Evolutionary conservation across 306 rosid species (phyloP), one percentile per base, ranked within the genome.

Genomic region (Cicer chorassanicum): DNA sequence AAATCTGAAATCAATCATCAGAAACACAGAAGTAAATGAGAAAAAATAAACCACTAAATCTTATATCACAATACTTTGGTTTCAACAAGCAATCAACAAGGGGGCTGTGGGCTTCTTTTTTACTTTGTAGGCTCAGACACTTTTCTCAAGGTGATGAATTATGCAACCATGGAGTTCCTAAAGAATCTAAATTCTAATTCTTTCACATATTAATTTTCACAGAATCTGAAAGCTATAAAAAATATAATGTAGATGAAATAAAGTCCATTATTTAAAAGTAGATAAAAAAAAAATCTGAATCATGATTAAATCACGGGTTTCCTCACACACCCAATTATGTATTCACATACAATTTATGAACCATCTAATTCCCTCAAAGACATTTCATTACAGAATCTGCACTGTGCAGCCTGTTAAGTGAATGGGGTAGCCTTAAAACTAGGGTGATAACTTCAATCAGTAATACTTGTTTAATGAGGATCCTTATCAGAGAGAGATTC

Each of bases 1-100:
- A 39, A 92, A 95, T 81, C 99, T 95, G 84, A 68, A 74, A 80
- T 6, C 54, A 80, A 51, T 41, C 50, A 69, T 7, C 11, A 59
- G 48, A 76, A 68, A 74, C 54, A 62, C 9, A 77, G 24, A 71
- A 46, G 54, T 36, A 72, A 64, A 15, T 24, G 9, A 64, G 82
- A 12, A 63, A 54, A 79, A 53, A 21, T 64, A 48, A 18, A 57
- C 18, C 24, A 68, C 43, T 7, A 51, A 45, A 59, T n/a, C 0
- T 40, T 14, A 70, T 51, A 41, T 36, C 39, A 63, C 51, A 15
- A 41, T 59, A 60, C 43, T 63, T 39, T 24, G 41, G 7, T 70
- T 60, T 77, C 12, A 43, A 12, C 41, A 44, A 10, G 61, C 60
- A 42, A 62, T 18, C 53, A 61, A 61, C 45, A 2, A 4, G 16